Base-by-base conservation (phyloP, 129 eudicot species). In the Rutidosis leptorrhynchoides region DNA sequence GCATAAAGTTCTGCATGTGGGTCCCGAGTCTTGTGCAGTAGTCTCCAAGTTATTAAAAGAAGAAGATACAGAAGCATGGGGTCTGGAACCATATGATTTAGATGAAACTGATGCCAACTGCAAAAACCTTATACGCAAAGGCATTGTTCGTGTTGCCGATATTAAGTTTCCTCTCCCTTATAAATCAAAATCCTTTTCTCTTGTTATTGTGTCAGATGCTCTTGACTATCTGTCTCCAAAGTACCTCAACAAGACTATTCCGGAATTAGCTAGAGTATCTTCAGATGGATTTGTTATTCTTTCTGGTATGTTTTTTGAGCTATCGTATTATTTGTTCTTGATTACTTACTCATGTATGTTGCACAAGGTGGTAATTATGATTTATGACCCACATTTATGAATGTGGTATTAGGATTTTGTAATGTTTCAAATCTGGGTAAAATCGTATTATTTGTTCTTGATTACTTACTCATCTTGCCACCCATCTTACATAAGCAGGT, bases 51-150 rank as follows among this genome's bases (percentile, higher is more conserved):
- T 91, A 60, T 71, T 78, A 49, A 91, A 85, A 77, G 98, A 92
- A 85, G 96, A 92, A 69, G 95, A 83, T 77, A 85, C 91, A 4
- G 97, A 84, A 79, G 95, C 95, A 10, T 90, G 97, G 97, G 97
- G 97, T 57, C 71, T 90, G 40, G 97, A 90, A 55, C 97, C 97
- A 3, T 90, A 87, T 81, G 97, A 90, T 54, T 78, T 90, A n/a
- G 97, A 90, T 57, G 98, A 91, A 46, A 77, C 77, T 70, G 98
- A 91, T 85, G 79, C 54, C 49, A 77, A 65, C 73, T 91, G 98
- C 86, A 83, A 71, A 65, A 83, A 73, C 64, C 98, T 91, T 58
- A 80, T 88, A 24, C 84, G 79, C 48, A 87, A 83, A 75, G 98
- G 96, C 59, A 25, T 88, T 69, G 90, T 91, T 42, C 95, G 98